Conservation (phyloP, 2,329 filamentous ascomycete species). For the Hypoxylon sp. region DNA sequence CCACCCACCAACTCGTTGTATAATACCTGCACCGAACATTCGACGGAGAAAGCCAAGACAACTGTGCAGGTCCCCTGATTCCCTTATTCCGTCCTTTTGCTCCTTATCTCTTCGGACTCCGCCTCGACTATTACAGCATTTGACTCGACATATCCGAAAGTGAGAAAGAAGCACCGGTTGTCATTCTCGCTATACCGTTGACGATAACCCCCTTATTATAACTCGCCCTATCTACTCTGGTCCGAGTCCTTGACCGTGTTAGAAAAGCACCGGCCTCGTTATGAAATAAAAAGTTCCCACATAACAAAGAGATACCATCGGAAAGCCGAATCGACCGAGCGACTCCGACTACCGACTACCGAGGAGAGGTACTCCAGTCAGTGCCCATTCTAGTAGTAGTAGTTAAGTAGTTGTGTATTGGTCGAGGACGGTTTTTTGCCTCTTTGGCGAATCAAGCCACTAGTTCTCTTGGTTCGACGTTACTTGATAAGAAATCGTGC, state of each 20-base stretch:
- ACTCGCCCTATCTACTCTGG: constrained; percentile 27
- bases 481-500: neutral
- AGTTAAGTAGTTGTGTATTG: constrained; percentile 29
- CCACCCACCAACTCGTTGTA: constrained; percentile 35
- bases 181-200: constrained; percentile 30
- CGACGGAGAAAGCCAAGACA: constrained; percentile 51
- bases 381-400: constrained; percentile 9
- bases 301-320: constrained; percentile 37
- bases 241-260: neutral
- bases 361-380: constrained; percentile 24
- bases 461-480: constrained; percentile 22
- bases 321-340: constrained; percentile 44
- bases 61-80: constrained; percentile 21
- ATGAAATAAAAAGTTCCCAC: constrained; percentile 8
- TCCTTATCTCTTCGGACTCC: constrained; percentile 24
- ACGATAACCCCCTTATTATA: neutral
- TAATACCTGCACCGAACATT: constrained; percentile 51
- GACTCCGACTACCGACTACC: constrained; percentile 44
- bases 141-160: constrained; percentile 31
- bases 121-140: constrained; percentile 18
- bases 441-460: constrained; percentile 23
- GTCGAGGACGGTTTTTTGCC: constrained; percentile 19
- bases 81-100: constrained; percentile 9
- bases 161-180: constrained; percentile 30
- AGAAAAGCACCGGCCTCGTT: constrained; percentile 21